Conservation (phyloP, 805 yeast species). For the Ogataea naganishii region DNA sequence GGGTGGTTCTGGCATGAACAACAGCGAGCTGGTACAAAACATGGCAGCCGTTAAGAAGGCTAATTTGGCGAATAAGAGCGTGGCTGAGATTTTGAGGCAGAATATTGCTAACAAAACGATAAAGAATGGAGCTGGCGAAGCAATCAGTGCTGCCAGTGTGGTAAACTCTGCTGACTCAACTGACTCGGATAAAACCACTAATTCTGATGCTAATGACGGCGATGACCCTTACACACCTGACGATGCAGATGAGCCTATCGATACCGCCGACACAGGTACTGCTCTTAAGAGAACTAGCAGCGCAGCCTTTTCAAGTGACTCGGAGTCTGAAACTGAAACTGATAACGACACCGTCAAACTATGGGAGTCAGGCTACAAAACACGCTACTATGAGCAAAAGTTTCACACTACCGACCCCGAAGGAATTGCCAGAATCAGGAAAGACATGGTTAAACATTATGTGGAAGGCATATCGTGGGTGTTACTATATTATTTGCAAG, state of each 20-base stretch:
- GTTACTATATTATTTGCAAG: slow-evolving; percentile 86
- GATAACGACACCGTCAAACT: slow-evolving; percentile 47
- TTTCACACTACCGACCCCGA: slow-evolving; percentile 51
- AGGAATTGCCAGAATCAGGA: slow-evolving; percentile 43
- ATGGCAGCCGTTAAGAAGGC: slow-evolving; percentile 59
- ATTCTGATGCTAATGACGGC: slow-evolving; percentile 20
- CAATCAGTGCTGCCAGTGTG: slow-evolving; percentile 20
- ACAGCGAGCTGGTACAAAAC: slow-evolving; percentile 62
- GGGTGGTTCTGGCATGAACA: slow-evolving; percentile 51
- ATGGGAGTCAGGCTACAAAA: slow-evolving; percentile 83
- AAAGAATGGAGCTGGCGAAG: slow-evolving; percentile 15
- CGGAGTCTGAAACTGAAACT: slow-evolving; percentile 22
- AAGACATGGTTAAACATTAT: slow-evolving; percentile 59
- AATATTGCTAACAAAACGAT: slow-evolving; percentile 17
- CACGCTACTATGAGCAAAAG: slow-evolving; percentile 72
- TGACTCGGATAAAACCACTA: slow-evolving; percentile 23
- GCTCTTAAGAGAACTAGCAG: slow-evolving; percentile 14
- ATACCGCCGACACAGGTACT: slow-evolving; percentile 11
- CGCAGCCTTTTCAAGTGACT: slow-evolving; percentile 17
- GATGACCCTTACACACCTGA: no score
- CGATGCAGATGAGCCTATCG: slow-evolving; percentile 16
- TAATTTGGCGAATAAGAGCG: slow-evolving; percentile 59
- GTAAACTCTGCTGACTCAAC: slow-evolving; percentile 6
- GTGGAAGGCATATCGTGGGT: slow-evolving; percentile 98
- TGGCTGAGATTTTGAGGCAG: slow-evolving; percentile 51